Evolutionary conservation across 2,329 filamentous ascomycete genomes (phyloP), one percentile per base, ranked within the genome.

Genomic region (Exophiala viscosa): DNA sequence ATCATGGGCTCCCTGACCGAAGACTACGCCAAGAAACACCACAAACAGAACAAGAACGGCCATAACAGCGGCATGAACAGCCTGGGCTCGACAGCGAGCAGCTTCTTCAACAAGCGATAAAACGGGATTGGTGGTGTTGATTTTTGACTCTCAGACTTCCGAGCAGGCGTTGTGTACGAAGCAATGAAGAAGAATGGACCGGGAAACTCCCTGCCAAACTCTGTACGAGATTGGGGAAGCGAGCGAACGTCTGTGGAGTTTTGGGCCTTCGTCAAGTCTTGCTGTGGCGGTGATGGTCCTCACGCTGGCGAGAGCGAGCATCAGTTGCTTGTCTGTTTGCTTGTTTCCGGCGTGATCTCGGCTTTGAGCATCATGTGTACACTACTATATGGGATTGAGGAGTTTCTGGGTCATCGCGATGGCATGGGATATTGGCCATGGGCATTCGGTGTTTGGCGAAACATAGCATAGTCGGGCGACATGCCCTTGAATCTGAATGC

Each of bases 1-100:
- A 72, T 76, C 56, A 65, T 73, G 6, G 74, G 74, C 43, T 71
- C 69, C 55, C 65, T 75, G 48, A 66, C 71, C 5, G 71, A 77
- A 59, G 74, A 76, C 50, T 69, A 69, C 15, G 55, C 69, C 48
- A 72, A 72, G 59, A 68, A 69, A 60, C 64, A 69, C 45, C 64
- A 64, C 45, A 61, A 62, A 28, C 23, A 28, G 46, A 51, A 63
- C 17, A 49, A 52, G 32, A 52, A 58, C 17, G n/a, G 17, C 15
- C 38, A 42, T 13, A 40, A 38, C 18, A 55, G 34, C 10, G 18
- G 18, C 41, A 20, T 14, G 20, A 31, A 20, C 41, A 53, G 39
- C 48, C 40, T 40, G n/a, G 35, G 33, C n/a, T 36, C 35, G 41
- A 45, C 40, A 18, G 40, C 40, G 18, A 23, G 18, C 17, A 42